Evolutionary conservation across 2,329 filamentous ascomycete species (phyloP).

Genomic region (Periconia sp.): DNA sequence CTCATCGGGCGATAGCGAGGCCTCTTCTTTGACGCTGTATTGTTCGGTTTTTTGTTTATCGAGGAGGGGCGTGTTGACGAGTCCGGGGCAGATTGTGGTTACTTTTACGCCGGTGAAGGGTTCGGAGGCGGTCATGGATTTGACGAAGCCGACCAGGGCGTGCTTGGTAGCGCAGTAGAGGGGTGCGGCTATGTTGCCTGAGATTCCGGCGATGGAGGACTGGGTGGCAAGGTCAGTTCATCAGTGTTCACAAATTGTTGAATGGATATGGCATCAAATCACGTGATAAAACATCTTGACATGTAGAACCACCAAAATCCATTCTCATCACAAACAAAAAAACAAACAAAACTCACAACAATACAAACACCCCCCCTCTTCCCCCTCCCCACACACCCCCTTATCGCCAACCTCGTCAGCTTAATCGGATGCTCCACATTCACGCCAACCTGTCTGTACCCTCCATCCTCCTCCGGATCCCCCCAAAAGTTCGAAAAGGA

Average conservation of each 20-base stretch:
- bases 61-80: slow-evolving; percentile 30
- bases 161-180: slow-evolving; percentile 37
- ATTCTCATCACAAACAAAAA: too few species aligned
- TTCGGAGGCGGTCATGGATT: slow-evolving; percentile 28
- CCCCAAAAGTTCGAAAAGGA: slow-evolving; percentile 34
- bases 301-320: too few species aligned
- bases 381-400: slow-evolving; percentile 25
- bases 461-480: slow-evolving; percentile 27
- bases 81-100: slow-evolving; percentile 29
- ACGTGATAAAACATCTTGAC: background rate
- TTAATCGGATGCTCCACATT: slow-evolving; percentile 37
- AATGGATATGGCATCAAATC: too few species aligned
- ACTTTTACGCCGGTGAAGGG: slow-evolving; percentile 32
- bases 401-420: slow-evolving; percentile 31
- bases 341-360: slow-evolving; percentile 21
- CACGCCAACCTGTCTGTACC: slow-evolving; percentile 31
- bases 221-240: slow-evolving; percentile 7
- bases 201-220: slow-evolving; percentile 29
- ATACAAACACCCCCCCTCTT: slow-evolving; percentile 36
- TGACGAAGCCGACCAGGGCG: slow-evolving; percentile 34
- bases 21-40: slow-evolving; percentile 16
- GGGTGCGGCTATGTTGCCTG: slow-evolving; percentile 26
- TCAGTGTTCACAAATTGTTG: background rate
- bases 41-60: slow-evolving; percentile 23
- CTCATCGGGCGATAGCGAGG: slow-evolving; percentile 19